These are phyloP conservation scores for Tricholoma sp. DNA, from an alignment of 768 basidiomycete genomes.

Conservation along the genomic window DNA sequence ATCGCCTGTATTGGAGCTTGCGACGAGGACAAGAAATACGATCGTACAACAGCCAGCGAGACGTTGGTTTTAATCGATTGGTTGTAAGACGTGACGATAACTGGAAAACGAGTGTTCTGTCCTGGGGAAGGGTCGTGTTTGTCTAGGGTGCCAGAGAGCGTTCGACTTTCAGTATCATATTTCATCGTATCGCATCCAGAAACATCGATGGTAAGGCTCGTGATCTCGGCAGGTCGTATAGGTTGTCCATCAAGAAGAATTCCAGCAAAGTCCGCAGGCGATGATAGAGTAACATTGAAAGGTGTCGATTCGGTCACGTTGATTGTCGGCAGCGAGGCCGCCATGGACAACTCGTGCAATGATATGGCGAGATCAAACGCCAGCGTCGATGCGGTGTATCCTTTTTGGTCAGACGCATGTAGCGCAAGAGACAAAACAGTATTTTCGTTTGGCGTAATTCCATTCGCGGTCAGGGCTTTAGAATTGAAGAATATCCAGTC, in stretches of 20 bases:
- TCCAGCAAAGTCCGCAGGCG: slow-evolving; percentile 55
- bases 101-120: slow-evolving; percentile 40
- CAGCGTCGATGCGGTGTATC: slow-evolving; percentile 56
- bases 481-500: slow-evolving; percentile 72
- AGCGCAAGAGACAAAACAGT: slow-evolving; percentile 48
- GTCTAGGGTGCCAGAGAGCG: slow-evolving; percentile 63
- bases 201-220: slow-evolving; percentile 52
- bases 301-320: slow-evolving; percentile 60
- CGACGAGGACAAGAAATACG: slow-evolving; percentile 59
- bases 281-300: slow-evolving; percentile 48
- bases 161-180: slow-evolving; percentile 51
- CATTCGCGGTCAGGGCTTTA: slow-evolving; percentile 66
- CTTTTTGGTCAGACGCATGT: slow-evolving; percentile 66
- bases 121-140: slow-evolving; percentile 31
- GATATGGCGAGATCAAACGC: slow-evolving; percentile 67
- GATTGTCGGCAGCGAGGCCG: slow-evolving; percentile 49
- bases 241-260: slow-evolving; percentile 57
- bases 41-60: slow-evolving; percentile 59
- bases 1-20: slow-evolving; percentile 53
- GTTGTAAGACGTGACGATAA: slow-evolving; percentile 63
- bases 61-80: slow-evolving; percentile 63
- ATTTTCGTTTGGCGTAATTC: slow-evolving; percentile 59
- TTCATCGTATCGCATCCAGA: slow-evolving; percentile 50
- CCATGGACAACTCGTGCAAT: slow-evolving; percentile 57
- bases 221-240: slow-evolving; percentile 56